Evolutionary conservation across 2,329 filamentous ascomycete species (phyloP), one percentile per base, ranked within the genome.

Genomic region (Mycosphaerella sp.): DNA sequence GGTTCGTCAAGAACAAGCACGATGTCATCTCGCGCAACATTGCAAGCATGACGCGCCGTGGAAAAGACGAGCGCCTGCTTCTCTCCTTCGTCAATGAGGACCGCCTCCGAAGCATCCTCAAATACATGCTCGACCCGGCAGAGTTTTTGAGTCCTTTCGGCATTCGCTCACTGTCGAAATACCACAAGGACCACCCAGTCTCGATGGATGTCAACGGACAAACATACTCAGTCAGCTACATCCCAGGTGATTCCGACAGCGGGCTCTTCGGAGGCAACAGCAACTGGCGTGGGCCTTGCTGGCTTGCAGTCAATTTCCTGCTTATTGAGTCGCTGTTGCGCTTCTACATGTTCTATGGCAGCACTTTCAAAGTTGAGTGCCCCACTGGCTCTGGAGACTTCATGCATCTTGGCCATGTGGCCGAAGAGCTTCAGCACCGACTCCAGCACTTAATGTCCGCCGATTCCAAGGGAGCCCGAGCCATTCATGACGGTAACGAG

Each of bases 171-270:
- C 76, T 97, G 66, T 96, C 91, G 31, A 95, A 93, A 72, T 87
- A 83, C 67, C 92, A 97, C 74, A 86, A 95, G 66, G 81, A 95
- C 11, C 75, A 96, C 62, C 93, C 93, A 0, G 93, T 89, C 70
- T 88, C 87, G 1, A 97, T 97, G 92, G 86, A 95, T 51, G 92
- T 96, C 56, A 95, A 97, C 61, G 90, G 89, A 0, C 89, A 96
- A 69, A 80, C 80, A 31, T 97, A 95, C 75, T 82, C 84, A 54
- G 92, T 97, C 40, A 81, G 84, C 64, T 97, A 97, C 67, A 83
- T 97, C 14, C 85, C 93, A 1, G 93, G 92, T n/a, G 92, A 97
- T 69, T 96, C 92, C 0, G 91, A 97, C 73, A 95, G 88, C 66
- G 89, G 89, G 3, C 80, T 97, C 4, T 97, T 97, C 66, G 92